Evolutionary conservation across 73 alveolate species (phyloP), one percentile per base, ranked within the genome.

Genomic region (Tetrahymena malaccensis): DNA sequence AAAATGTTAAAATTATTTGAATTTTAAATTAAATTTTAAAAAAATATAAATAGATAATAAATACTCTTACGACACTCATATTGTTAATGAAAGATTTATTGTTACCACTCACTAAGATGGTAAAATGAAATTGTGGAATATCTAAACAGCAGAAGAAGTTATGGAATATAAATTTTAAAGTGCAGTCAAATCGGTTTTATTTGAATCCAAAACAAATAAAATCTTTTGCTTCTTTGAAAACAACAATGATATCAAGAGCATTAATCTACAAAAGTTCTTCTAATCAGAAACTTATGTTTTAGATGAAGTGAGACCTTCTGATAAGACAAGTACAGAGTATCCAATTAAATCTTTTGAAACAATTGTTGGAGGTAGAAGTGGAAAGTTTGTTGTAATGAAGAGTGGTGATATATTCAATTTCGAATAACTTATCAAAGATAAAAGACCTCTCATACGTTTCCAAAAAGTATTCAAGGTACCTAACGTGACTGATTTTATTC

Each of bases 11-110:
- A n/a, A n/a, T n/a, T n/a, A n/a, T n/a, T n/a, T n/a, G n/a, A n/a
- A 43, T 94, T 89, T 55, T 4, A 55, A 35, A 37, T 33, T 31
- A 16, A 34, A 17, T 43, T 7, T 43, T 93, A 0, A 4, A 34
- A 19, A 43, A 43, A 4, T 27, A 34, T 10, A 43, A 50, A 93
- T 34, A 25, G 57, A 95, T 85, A 95, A 85, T 34, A 34, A 95
- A 43, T 85, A 35, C 31, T 35, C 93, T 43, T 55, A 93, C 25
- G 85, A 70, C 9, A 70, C 89, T 70, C 89, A 70, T 31, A 70
- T 95, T 25, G 94, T 95, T 9, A 94, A 95, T 22, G 97, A 95
- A 34, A 89, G 44, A 43, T 70, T 89, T 95, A 55, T 95, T 35
- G 95, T 95, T 1, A 95, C 93, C 16, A 43, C 95, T 37, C 95